These are phyloP conservation scores for Piper betle DNA, from an alignment of 164 flowering plant species.

Conservation along the genomic window DNA sequence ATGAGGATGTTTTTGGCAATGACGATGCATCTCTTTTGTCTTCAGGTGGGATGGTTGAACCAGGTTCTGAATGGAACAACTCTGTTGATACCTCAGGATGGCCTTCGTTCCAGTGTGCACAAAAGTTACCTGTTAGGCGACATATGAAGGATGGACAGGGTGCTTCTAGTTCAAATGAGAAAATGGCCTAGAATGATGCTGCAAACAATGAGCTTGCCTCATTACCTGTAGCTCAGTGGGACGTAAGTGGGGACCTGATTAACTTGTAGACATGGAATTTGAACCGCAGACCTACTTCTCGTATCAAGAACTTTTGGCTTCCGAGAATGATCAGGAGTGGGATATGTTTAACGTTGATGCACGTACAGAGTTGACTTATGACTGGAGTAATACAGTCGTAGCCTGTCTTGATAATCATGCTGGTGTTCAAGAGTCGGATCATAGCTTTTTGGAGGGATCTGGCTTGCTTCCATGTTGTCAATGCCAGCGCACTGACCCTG, in stretches of 20 bases:
- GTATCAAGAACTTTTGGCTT: conserved; percentile 53
- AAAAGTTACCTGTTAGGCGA: conserved; percentile 73
- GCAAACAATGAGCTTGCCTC: too few relatives aligned
- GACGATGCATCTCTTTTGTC: conserved; percentile 47
- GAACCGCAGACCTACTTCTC: conserved; percentile 97
- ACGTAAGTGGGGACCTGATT: conserved; percentile 15
- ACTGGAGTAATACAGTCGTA: conserved; percentile 13
- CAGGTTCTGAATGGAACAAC: conserved; percentile 17
- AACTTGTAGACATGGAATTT: conserved; percentile 55
- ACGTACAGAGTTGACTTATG: conserved; percentile 16
- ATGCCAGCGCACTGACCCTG: conserved; percentile 38
- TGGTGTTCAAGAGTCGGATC: conserved; percentile 5
- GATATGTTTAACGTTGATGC: conserved; percentile 20
- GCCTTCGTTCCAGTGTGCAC: conserved; percentile 13
- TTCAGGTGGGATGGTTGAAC: conserved; percentile 44
- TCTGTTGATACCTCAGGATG: conserved; percentile 13
- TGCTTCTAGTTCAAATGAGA: conserved; percentile 11
- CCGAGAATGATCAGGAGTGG: conserved; percentile 40
- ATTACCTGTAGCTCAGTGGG: too few relatives aligned
- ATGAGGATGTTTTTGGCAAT: conserved; percentile 18
- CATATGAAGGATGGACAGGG: conserved; percentile 38
- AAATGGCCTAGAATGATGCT: conserved; percentile 12
- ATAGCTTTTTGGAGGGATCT: conserved; percentile 15
- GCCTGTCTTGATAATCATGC: conserved; percentile 2
- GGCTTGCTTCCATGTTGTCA: conserved; percentile 24